Percentiles rank a stretch among this genome's conserved stretches.
Evolutionary conservation across 345 rosid species (phyloP).

Genomic region (Ricinus communis): DNA sequence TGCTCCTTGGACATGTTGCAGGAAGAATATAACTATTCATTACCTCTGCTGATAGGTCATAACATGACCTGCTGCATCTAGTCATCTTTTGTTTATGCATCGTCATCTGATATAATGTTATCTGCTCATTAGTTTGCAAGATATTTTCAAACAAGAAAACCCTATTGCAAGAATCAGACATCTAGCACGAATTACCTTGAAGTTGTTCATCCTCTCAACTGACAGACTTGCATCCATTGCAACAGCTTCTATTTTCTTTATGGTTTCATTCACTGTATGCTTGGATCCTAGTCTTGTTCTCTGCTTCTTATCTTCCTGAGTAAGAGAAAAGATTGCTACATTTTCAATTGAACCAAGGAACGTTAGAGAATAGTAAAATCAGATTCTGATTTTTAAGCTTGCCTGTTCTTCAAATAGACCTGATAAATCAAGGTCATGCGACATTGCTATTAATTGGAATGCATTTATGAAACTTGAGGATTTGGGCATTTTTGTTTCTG

Average conservation of each 20-base stretch:
- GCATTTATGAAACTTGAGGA: constrained; percentile 85
- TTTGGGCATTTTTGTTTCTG: constrained; percentile 40
- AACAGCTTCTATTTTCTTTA: constrained; percentile 82
- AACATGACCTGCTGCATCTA: constrained; percentile 55
- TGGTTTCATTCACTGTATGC: constrained; percentile 62
- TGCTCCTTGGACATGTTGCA: neutral
- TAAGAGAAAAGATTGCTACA: constrained; percentile 5
- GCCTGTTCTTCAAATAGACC: constrained; percentile 87
- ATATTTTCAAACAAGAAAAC: neutral
- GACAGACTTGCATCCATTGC: constrained; percentile 62
- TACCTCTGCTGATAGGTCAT: constrained; percentile 81
- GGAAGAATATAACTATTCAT: neutral
- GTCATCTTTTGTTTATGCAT: constrained; percentile 59
- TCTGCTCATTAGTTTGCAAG: constrained; percentile 1
- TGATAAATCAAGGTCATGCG: constrained; percentile 84
- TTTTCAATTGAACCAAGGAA: constrained; percentile 12
- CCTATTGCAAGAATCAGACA: neutral
- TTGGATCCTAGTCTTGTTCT: constrained; percentile 69
- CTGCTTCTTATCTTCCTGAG: constrained; percentile 64
- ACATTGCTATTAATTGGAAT: constrained; percentile 91
- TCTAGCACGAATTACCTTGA: constrained; percentile 42
- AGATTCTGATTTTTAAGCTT: constrained; percentile 26
- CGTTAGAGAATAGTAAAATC: neutral
- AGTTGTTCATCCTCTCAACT: constrained; percentile 53
- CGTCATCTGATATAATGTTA: constrained; percentile 51